Evolutionary conservation across 2,329 filamentous ascomycete genomes (phyloP).

Genomic region (Fusarium poae): DNA sequence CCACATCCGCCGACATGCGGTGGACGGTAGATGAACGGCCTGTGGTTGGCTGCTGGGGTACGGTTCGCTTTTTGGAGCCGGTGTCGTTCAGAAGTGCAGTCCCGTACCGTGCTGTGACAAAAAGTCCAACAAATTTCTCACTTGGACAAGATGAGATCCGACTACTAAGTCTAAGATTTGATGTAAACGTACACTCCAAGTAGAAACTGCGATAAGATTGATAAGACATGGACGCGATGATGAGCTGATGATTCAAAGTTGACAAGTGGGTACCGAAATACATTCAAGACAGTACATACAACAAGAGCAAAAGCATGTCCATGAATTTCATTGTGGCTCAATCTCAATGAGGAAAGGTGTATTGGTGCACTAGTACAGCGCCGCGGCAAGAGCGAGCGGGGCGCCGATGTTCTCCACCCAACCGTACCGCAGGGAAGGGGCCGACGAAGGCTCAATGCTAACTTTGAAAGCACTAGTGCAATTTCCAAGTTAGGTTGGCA

Average conservation of each 20-base stretch:
- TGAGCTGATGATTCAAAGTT: conserved; percentile 3
- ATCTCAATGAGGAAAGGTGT: background rate
- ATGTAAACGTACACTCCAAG: no score
- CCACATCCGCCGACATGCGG: conserved; percentile 43
- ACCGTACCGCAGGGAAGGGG: conserved; percentile 25
- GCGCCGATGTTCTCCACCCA: conserved; percentile 24
- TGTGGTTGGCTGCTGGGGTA: conserved; percentile 29
- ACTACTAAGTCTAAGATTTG: background rate
- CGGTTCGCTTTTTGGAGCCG: conserved; percentile 25
- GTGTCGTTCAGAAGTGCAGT: conserved; percentile 12
- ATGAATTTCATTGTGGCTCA: conserved; percentile 4
- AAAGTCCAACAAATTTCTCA: background rate
- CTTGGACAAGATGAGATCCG: background rate
- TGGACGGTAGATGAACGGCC: conserved; percentile 31
- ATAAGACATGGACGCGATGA: background rate
- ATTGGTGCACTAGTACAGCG: conserved; percentile 14
- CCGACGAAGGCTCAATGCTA: conserved; percentile 19
- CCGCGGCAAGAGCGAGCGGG: conserved; percentile 43
- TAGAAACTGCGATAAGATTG: no score
- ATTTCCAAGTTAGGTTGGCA: conserved; percentile 22
- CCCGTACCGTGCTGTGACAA: background rate
- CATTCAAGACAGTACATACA: no score
- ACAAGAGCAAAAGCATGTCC: background rate
- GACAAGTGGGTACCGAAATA: conserved; percentile 14
- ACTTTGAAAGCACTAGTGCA: conserved; percentile 7